Percentiles rank a stretch among this genome's conserved stretches.
Conservation (phyloP, 1,139 yeast species). For the Diutina rugosa region DNA sequence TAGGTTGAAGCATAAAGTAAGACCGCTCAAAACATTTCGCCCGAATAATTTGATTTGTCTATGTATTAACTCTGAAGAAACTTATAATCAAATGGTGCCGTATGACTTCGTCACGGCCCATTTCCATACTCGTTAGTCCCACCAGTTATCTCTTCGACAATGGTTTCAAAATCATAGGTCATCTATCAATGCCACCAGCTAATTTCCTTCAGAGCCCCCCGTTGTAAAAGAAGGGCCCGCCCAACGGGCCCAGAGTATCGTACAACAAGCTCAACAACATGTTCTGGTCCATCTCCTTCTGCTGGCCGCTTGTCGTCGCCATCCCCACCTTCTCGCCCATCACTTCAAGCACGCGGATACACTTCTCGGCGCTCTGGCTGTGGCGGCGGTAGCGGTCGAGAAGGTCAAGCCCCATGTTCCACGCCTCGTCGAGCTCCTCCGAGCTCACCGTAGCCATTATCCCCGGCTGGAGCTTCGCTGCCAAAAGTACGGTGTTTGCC, state of each 20-base stretch:
- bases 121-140: too few species aligned
- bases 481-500: neutral
- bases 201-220: neutral
- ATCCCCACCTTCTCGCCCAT: neutral
- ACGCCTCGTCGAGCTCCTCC: neutral
- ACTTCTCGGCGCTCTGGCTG: neutral
- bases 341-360: neutral
- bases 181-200: neutral
- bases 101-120: too few species aligned
- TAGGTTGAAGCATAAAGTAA: too few species aligned
- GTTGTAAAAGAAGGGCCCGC: neutral
- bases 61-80: too few species aligned
- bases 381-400: neutral
- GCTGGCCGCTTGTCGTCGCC: neutral
- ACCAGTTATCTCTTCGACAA: neutral
- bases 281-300: neutral
- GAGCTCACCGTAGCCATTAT: neutral
- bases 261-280: neutral
- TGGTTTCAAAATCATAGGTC: too few species aligned
- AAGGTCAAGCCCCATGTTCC: neutral
- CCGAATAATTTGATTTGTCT: too few species aligned
- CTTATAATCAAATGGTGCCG: too few species aligned
- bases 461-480: neutral
- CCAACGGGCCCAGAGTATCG: neutral
- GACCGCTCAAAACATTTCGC: too few species aligned